Conservation (phyloP, 352 stramenopile species). For the Pythium coloratum region DNA sequence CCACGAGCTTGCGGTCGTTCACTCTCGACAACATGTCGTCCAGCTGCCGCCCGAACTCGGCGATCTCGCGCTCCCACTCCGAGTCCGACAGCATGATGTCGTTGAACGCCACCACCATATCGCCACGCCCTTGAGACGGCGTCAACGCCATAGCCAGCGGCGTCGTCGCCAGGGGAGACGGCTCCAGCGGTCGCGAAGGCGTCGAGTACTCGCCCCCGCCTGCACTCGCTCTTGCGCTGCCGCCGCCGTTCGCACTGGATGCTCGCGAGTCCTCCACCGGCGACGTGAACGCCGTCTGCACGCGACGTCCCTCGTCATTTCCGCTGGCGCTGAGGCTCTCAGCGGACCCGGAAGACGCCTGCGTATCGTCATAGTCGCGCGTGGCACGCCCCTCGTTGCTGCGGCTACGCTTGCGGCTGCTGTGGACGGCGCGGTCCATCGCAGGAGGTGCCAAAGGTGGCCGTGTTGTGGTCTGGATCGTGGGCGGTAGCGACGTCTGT, state of each 20-base stretch:
- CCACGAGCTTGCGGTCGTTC: slow-evolving; percentile 70
- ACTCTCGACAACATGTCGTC: slow-evolving; percentile 74
- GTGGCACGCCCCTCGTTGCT: slow-evolving; percentile 14
- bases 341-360: neutral
- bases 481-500: slow-evolving; percentile 10
- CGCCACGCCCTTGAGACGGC: slow-evolving; percentile 9
- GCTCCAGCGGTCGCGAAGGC: slow-evolving; percentile 9
- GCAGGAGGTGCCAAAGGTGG: slow-evolving; percentile 14
- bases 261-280: neutral
- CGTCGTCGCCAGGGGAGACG: slow-evolving; percentile 4
- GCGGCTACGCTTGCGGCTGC: slow-evolving; percentile 28
- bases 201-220: slow-evolving; percentile 8
- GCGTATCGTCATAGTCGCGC: neutral
- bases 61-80: slow-evolving; percentile 72
- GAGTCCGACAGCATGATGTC: slow-evolving; percentile 58
- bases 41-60: slow-evolving; percentile 65
- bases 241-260: neutral
- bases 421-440: neutral
- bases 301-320: neutral
- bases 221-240: neutral
- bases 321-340: neutral
- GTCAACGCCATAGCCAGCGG: slow-evolving; percentile 17
- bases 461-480: slow-evolving; percentile 13
- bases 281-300: neutral
- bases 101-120: slow-evolving; percentile 15